Evolutionary conservation across 371 early-diverging fungal genomes (phyloP).

Genomic region (Encephalitozoon cuniculi): DNA sequence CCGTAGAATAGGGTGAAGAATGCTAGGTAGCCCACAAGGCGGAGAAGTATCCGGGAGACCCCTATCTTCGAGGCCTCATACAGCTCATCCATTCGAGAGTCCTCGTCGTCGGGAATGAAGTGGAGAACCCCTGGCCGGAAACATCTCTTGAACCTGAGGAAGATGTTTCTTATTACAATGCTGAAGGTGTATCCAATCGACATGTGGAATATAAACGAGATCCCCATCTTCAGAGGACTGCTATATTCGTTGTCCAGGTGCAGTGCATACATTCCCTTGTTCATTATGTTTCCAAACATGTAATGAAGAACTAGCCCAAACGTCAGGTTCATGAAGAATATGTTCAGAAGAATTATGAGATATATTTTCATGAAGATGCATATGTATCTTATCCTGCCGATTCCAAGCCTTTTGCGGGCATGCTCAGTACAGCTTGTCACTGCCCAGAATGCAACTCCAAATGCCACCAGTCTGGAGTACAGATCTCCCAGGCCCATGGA

Average conservation of each 20-base stretch:
- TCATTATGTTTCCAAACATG: background rate
- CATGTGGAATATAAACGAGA: background rate
- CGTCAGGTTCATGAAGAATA: background rate
- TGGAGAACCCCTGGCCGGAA: constrained; percentile 3
- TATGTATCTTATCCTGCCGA: background rate
- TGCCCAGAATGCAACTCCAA: background rate
- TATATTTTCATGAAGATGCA: background rate
- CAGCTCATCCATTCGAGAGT: background rate
- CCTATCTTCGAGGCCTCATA: background rate
- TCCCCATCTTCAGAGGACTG: background rate
- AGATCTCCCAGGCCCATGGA: background rate
- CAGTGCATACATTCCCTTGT: background rate
- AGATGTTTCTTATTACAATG: background rate
- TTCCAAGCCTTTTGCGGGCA: background rate
- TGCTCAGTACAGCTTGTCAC: background rate
- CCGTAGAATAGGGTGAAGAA: background rate
- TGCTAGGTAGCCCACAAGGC: background rate
- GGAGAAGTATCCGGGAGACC: background rate
- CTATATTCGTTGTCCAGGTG: background rate
- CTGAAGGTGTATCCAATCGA: background rate
- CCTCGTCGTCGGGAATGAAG: background rate
- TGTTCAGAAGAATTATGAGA: background rate
- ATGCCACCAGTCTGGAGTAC: background rate
- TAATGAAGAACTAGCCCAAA: background rate
- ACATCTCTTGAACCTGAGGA: background rate